Evolutionary conservation across 768 basidiomycete species (phyloP).

Genomic region (Mrakia gelida): DNA sequence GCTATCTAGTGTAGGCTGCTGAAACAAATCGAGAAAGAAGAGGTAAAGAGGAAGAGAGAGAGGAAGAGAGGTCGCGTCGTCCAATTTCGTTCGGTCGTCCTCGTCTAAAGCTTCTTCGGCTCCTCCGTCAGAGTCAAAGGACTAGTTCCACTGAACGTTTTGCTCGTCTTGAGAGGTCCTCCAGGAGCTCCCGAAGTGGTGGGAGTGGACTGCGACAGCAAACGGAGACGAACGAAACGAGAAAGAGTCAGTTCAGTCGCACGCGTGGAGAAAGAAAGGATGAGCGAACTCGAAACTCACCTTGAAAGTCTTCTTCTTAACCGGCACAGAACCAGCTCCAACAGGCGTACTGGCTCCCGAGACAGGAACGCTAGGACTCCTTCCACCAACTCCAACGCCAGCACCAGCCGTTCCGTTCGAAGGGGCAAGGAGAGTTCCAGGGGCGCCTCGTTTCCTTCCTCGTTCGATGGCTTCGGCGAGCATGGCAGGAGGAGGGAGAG

Average conservation of each 20-base stretch:
- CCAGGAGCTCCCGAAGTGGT: not conserved
- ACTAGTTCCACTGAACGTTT: not conserved
- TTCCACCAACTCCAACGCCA: not conserved
- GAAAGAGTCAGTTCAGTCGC: not conserved
- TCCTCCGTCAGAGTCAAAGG: constrained; percentile 5
- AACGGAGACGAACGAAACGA: not conserved
- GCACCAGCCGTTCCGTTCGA: not conserved
- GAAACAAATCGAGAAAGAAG: not conserved
- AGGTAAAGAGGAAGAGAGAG: not conserved
- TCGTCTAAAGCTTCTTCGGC: constrained; percentile 2
- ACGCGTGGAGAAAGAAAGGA: too few species aligned
- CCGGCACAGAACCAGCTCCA: not conserved
- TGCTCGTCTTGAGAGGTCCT: not conserved
- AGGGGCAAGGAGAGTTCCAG: not conserved
- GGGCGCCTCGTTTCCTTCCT: constrained; percentile 9
- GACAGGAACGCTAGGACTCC: not conserved
- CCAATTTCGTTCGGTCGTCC: too few species aligned
- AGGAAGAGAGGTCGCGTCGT: not conserved
- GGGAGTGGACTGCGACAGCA: constrained; percentile 9
- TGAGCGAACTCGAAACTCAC: not conserved
- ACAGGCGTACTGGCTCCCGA: constrained; percentile 3
- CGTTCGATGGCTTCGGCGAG: constrained; percentile 25
- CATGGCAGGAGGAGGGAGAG: constrained; percentile 11
- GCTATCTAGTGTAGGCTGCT: not conserved
- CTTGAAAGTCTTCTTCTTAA: constrained; percentile 28